Evolutionary conservation across 108 stramenopile genomes (phyloP), one percentile per base, ranked within the genome.

Genomic region (Cyclostephanos invisitatus): DNA sequence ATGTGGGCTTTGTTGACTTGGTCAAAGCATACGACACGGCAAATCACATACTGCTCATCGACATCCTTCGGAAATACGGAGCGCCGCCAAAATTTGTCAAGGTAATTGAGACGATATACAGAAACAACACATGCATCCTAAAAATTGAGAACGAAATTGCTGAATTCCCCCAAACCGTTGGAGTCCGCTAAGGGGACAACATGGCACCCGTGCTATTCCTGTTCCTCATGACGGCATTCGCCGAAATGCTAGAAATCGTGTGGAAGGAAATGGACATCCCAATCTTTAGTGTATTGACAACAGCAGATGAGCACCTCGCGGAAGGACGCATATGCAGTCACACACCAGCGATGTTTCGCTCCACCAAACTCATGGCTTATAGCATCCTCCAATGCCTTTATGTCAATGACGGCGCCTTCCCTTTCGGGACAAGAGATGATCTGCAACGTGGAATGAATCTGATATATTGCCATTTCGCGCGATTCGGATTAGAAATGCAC

Each of bases 21-120:
- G 73, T 74, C 11, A 74, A 74, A 66, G 74, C 74, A 18, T 67
- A 42, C 27, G 74, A 75, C 57, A 64, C 74, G 29, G 54, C 40
- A 20, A 58, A 68, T 54, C 74, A 64, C 46, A 36, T 32, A 12
- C 50, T 75, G 7, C 51, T 67, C 11, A 44, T 47, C 9, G 7
- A 56, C 5, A 20, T 75, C 32, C n/a, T n/a, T n/a, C n/a, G n/a
- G n/a, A n/a, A n/a, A n/a, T n/a, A n/a, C n/a, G n/a, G n/a, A n/a
- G n/a, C n/a, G n/a, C n/a, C n/a, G n/a, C n/a, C 32, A 5, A 47
- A 75, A 28, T 47, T 59, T 21, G 20, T 7, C 5, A 20, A 20
- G 38, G 54, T 25, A 7, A 50, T 75, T 18, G 21, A 44, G 21
- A 59, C 36, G 36, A 35, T 75, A 4, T 75, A 75, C 14, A 38